Percentiles rank a stretch among this genome's conserved stretches.
Conservation (phyloP, 768 basidiomycete genomes). For the Suillus discolor region DNA sequence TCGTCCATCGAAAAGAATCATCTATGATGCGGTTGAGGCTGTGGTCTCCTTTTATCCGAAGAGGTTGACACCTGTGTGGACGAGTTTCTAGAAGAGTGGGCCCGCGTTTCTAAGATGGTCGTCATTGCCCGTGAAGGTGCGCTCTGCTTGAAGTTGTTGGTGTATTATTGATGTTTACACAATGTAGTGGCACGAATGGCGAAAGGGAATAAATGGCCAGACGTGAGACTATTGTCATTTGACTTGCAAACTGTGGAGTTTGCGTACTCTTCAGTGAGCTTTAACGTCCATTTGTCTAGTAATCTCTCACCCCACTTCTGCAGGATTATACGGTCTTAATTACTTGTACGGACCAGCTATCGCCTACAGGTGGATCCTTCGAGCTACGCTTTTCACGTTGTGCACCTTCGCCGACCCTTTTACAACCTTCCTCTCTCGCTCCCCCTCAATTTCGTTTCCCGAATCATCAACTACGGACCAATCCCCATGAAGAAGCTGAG, state of each 20-base stretch:
- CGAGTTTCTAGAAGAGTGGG: slow-evolving; percentile 92
- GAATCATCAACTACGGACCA: slow-evolving; percentile 34
- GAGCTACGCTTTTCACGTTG: slow-evolving; percentile 71
- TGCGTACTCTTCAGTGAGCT: slow-evolving; percentile 65
- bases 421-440: slow-evolving; percentile 23
- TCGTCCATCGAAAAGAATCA: slow-evolving; percentile 84
- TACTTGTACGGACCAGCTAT: slow-evolving; percentile 76
- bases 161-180: slow-evolving; percentile 9
- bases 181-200: slow-evolving; percentile 79
- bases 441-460: slow-evolving; percentile 35
- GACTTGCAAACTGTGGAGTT: slow-evolving; percentile 93
- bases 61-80: slow-evolving; percentile 88
- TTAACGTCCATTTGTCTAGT: neutral
- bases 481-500: slow-evolving; percentile 82
- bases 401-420: slow-evolving; percentile 13
- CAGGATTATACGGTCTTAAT: slow-evolving; percentile 81
- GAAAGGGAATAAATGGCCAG: slow-evolving; percentile 67
- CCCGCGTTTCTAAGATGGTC: slow-evolving; percentile 89
- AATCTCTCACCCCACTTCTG: neutral
- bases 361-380: slow-evolving; percentile 68
- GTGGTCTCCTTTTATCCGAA: slow-evolving; percentile 88
- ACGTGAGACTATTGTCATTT: slow-evolving; percentile 84
- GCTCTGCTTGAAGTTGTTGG: slow-evolving; percentile 15
- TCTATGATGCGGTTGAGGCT: slow-evolving; percentile 87
- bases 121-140: slow-evolving; percentile 88